Percentiles rank a stretch among this genome's conserved stretches.
phyloP scores from a whole-genome alignment of 2,329 filamentous ascomycete species.

The Ascochyta fabae region DNA sequence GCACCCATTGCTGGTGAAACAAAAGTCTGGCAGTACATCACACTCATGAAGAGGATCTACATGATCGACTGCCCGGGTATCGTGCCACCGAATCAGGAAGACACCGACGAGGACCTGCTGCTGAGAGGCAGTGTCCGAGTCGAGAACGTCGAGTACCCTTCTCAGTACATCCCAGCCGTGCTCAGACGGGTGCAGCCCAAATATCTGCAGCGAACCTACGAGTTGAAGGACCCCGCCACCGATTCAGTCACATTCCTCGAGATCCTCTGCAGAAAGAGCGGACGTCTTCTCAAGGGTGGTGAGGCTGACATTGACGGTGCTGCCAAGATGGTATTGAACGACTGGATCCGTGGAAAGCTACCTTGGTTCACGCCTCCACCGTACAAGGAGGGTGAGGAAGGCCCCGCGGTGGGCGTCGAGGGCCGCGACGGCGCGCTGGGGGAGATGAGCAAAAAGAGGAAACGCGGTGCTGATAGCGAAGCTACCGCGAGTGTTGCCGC shows the following conservation, averaged over 20 bases:
- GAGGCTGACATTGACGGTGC: constrained; percentile 94
- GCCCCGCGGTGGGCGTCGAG: constrained; percentile 54
- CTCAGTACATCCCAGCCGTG: constrained; percentile 90
- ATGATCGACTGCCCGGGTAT: constrained; percentile 97
- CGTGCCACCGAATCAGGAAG: constrained; percentile 84
- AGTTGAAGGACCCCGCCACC: constrained; percentile 76
- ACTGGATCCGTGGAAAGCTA: constrained; percentile 93
- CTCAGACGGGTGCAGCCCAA: constrained; percentile 80
- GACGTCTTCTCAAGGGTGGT: constrained; percentile 86
- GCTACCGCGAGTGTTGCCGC: constrained; percentile 31
- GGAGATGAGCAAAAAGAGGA: constrained; percentile 82
- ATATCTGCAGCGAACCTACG: constrained; percentile 92
- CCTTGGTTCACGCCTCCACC: constrained; percentile 94
- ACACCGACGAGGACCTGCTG: constrained; percentile 86
- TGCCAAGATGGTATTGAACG: constrained; percentile 95
- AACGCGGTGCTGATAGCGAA: constrained; percentile 57
- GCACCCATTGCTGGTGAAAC: constrained; percentile 96
- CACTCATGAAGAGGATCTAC: constrained; percentile 91
- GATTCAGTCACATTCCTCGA: constrained; percentile 85
- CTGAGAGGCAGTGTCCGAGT: constrained; percentile 90
- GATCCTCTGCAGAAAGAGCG: constrained; percentile 83
- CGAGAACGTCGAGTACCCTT: constrained; percentile 94
- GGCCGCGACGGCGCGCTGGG: constrained; percentile 80
- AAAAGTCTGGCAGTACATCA: constrained; percentile 98
- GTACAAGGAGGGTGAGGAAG: constrained; percentile 45